Base-by-base conservation (phyloP, 768 basidiomycete species). In the Mycena vulgaris region DNA sequence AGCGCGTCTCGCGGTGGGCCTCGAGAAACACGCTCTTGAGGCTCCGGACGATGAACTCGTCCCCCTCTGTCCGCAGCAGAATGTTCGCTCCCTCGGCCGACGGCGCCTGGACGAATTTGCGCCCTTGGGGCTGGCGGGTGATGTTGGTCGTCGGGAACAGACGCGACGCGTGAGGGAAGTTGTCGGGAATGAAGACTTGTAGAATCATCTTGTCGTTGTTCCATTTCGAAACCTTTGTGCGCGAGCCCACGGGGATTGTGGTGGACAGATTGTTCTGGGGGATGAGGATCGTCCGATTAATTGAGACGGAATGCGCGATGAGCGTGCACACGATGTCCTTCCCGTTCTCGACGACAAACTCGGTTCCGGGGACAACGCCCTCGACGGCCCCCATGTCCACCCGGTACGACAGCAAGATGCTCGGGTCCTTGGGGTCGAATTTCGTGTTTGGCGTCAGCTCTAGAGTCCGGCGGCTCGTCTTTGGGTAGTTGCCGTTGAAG, bases 291-390 rank as follows among this genome's bases (percentile, higher is more conserved):
- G 66, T 49, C 2, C 40, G 47, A 28, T 16, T n/a, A 27, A 52
- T 45, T 3, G 28, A 4, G 13, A 67, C 57, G 17, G 57, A 58
- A 16, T 59, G 47, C n/a, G 57, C 66, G 23, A 67, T 25, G 28
- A 67, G 35, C 17, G 48, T 67, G 28, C 56, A 67, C n/a, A 67
- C 19, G 7, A 30, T 1, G 25, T 28, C 17, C 35, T 49, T 25
- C 16, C 57, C 35, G 11, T 16, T 31, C 5, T 59, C 19, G 1
- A 39, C 37, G 11, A 2, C 2, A 30, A 67, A 67, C 48, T 67
- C 66, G 28, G 66, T 67, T 19, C 48, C 66, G 17, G 48, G 33
- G 30, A 66, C 30, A 31, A 66, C 55, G n/a, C 64, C 64, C 16
- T 57, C 52, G 16, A 65, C 63, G 23, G 16, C 31, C 21, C 63